Evolutionary conservation across 1,139 yeast genomes (phyloP).

Genomic region (Kodamaea anthophila): DNA sequence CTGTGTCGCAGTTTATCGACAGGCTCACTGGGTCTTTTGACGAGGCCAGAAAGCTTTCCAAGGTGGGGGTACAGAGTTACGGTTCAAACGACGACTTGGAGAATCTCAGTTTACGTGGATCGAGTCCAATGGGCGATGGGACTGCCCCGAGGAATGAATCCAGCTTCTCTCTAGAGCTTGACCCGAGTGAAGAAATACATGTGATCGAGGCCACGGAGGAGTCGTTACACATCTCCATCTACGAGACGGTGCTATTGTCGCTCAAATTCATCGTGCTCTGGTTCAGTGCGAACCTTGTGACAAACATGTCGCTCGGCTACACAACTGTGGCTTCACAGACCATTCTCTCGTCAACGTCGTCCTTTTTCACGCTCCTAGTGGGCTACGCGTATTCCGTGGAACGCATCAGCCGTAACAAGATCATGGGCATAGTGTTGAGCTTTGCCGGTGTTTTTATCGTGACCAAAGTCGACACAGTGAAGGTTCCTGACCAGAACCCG

Average conservation of each 20-base stretch:
- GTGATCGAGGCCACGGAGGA: slow-evolving; percentile 13
- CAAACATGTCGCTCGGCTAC: slow-evolving; percentile 79
- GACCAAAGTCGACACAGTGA: slow-evolving; percentile 47
- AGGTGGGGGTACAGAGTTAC: slow-evolving; percentile 9
- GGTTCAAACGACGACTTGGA: slow-evolving; percentile 20
- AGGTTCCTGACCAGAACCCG: slow-evolving; percentile 19
- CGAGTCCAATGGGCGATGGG: slow-evolving; percentile 15
- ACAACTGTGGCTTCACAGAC: slow-evolving; percentile 94
- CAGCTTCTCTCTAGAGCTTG: slow-evolving; percentile 2
- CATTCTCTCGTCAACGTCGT: slow-evolving; percentile 82
- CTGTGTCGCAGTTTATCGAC: slow-evolving; percentile 19
- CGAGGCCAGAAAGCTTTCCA: slow-evolving; percentile 5
- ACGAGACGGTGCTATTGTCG: slow-evolving; percentile 56
- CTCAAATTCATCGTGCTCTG: slow-evolving; percentile 80
- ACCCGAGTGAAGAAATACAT: no score
- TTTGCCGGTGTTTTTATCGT: slow-evolving; percentile 76
- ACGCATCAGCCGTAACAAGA: slow-evolving; percentile 54
- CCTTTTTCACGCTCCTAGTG: slow-evolving; percentile 84
- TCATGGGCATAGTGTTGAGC: slow-evolving; percentile 64
- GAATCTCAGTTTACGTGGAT: no score
- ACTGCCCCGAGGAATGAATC: slow-evolving; percentile 8
- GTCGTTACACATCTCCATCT: slow-evolving; percentile 29
- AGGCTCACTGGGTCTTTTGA: slow-evolving; percentile 19
- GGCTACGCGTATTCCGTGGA: slow-evolving; percentile 75
- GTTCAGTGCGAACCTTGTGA: slow-evolving; percentile 84